Evolutionary conservation across 2,329 filamentous ascomycete genomes (phyloP), one percentile per base, ranked within the genome.

Genomic region (Penicillium sp.): DNA sequence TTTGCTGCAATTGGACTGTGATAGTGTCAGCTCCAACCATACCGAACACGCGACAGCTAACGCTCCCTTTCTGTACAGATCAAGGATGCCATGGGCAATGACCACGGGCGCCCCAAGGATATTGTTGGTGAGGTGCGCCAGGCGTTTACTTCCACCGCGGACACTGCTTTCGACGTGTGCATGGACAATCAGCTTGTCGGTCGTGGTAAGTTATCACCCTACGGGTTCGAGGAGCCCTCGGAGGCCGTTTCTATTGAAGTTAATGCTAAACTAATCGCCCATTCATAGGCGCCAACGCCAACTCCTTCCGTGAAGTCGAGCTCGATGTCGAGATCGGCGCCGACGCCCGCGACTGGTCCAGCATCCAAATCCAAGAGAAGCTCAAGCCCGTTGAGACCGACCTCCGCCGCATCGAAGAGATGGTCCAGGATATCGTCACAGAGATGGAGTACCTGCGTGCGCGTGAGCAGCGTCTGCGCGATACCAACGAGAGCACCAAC

Each of bases 401-500:
- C 73, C 83, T 99, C 68, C 87, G 92, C 67, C 86, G 91, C 63
- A 89, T 97, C 68, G 91, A 96, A 73, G 94, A 96, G 77, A 82
- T 92, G 69, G 88, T 95, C 35, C 81, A 80, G 60, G 92, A 97
- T 77, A 85, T 97, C 58, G 92, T 96, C 44, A 75, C 75, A 57
- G 92, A 97, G 81, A 95, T 99, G 92, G 92, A 97, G 60, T 99
- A 97, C 77, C 83, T 99, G 65, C 84, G 94, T 61, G 66, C 74
- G 35, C 84, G 94, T 65, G 94, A 99, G 81, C 91, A 96, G 83
- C 95, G 90, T 80, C 82, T 99, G 65, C 83, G 94, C 72, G 92
- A 99, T 77, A 99, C 94, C 63, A 99, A 99, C 75, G 94, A 99
- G 86, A 97, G 92, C 81, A 99, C 94, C 61, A 99, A 99, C 77